phyloP scores from a whole-genome alignment of 2,329 filamentous ascomycete genomes.

The Xylariaceae sp. region DNA sequence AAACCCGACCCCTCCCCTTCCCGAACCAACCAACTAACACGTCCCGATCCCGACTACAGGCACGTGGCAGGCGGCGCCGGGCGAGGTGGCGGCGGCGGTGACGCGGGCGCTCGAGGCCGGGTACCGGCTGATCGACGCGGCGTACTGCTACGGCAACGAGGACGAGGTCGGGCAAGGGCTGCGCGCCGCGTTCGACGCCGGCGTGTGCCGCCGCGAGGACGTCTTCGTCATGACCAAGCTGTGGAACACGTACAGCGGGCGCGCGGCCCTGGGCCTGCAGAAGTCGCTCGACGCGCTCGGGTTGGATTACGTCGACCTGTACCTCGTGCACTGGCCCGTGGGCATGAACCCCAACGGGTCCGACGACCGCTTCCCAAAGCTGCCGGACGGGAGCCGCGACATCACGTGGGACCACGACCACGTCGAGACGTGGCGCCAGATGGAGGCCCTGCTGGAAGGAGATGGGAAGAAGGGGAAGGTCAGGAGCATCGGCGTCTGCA shows the following conservation, averaged over 20 bases:
- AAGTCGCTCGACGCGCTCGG: conserved; percentile 67
- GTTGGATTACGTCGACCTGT: conserved; percentile 75
- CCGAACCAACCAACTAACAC: conserved; percentile 5
- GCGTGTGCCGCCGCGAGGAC: conserved; percentile 65
- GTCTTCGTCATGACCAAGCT: conserved; percentile 81
- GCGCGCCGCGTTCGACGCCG: conserved; percentile 61
- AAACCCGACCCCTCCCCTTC: too few species aligned
- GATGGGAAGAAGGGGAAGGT: too few species aligned
- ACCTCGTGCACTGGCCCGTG: conserved; percentile 76
- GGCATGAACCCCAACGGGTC: conserved; percentile 73
- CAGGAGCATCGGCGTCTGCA: conserved; percentile 47
- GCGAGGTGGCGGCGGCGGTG: conserved; percentile 52
- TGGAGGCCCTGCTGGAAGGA: conserved; percentile 57
- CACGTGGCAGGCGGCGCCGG: conserved; percentile 57
- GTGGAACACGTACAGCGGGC: conserved; percentile 71
- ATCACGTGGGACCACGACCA: conserved; percentile 63
- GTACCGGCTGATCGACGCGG: conserved; percentile 60
- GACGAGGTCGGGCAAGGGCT: conserved; percentile 74
- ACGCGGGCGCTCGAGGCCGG: conserved; percentile 48
- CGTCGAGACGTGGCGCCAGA: conserved; percentile 68
- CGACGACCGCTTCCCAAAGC: conserved; percentile 67
- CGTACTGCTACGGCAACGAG: conserved; percentile 76
- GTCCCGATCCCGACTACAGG: conserved; percentile 34
- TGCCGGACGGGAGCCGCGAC: conserved; percentile 65
- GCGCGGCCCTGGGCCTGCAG: conserved; percentile 61